Evolutionary conservation across 805 yeast genomes (phyloP).

Genomic region (Candida silvicultrix): DNA sequence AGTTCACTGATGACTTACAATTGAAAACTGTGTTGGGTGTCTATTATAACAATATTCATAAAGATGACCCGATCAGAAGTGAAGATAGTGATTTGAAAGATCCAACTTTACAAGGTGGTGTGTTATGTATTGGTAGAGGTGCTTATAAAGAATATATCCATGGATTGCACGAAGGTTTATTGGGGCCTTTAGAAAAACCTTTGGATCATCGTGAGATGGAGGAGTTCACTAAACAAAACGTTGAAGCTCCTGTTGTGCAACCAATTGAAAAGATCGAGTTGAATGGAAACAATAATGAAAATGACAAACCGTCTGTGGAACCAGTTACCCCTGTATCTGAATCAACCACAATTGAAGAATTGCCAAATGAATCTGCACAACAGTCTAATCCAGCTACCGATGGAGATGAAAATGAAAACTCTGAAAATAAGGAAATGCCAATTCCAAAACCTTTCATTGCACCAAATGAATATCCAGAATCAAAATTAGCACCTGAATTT

Average conservation of each 20-base stretch:
- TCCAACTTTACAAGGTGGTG: constrained; percentile 65
- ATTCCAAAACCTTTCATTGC: constrained; percentile 60
- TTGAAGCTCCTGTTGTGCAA: constrained; percentile 5
- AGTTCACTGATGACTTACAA: constrained; percentile 28
- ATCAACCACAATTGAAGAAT: not conserved
- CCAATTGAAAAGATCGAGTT: constrained; percentile 13
- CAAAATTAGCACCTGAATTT: constrained; percentile 43
- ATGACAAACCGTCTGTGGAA: not conserved
- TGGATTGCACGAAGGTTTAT: constrained; percentile 90
- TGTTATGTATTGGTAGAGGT: constrained; percentile 90
- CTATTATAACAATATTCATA: constrained; percentile 29
- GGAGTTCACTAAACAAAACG: not conserved
- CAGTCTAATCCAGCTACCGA: not conserved
- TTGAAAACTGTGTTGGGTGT: constrained; percentile 51
- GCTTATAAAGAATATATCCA: constrained; percentile 87
- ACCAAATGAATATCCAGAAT: constrained; percentile 49
- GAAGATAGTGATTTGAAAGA: constrained; percentile 43
- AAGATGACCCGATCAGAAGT: constrained; percentile 23
- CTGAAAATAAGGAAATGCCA: constrained; percentile 24
- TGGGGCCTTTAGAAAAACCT: constrained; percentile 78
- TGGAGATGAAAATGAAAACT: not conserved
- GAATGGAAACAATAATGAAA: not conserved
- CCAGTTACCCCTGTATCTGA: not conserved
- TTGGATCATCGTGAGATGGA: constrained; percentile 15
- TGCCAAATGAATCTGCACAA: not conserved